Conservation (phyloP, 805 yeast genomes). For the Saturnispora zaruensis region DNA sequence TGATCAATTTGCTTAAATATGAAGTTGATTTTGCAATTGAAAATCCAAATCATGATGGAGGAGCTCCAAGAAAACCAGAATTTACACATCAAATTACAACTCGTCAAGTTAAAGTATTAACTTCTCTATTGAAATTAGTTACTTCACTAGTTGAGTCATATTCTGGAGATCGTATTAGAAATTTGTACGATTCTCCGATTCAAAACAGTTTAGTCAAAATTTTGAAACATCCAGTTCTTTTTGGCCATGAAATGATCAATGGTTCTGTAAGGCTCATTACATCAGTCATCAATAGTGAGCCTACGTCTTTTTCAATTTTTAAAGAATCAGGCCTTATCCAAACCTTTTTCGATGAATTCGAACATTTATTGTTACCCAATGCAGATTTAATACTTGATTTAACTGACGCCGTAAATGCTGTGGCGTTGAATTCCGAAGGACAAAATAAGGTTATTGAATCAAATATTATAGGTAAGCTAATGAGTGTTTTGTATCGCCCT, state of each 20-base stretch:
- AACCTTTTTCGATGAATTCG: constrained; percentile 50
- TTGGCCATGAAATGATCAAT: constrained; percentile 61
- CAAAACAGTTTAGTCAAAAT: constrained; percentile 52
- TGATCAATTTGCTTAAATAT: constrained; percentile 51
- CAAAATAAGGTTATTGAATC: constrained; percentile 42
- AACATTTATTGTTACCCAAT: constrained; percentile 45
- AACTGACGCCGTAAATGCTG: constrained; percentile 74
- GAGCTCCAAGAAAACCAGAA: constrained; percentile 46
- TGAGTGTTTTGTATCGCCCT: constrained; percentile 40
- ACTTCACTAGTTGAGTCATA: constrained; percentile 59
- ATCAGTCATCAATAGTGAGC: constrained; percentile 77
- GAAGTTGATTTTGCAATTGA: constrained; percentile 60
- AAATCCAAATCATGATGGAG: constrained; percentile 47
- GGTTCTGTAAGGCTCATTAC: constrained; percentile 56
- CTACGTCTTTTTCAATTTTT: constrained; percentile 75
- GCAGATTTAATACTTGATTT: constrained; percentile 51
- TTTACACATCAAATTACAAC: constrained; percentile 44
- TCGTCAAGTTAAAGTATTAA: constrained; percentile 51
- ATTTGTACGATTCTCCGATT: constrained; percentile 79
- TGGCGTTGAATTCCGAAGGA: constrained; percentile 71
- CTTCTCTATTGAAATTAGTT: constrained; percentile 55
- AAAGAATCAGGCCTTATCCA: constrained; percentile 72
- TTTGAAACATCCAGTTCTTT: constrained; percentile 43
- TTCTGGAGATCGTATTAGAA: constrained; percentile 76
- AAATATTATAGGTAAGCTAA: constrained; percentile 35